Conservation (phyloP, 202 grass and related monocot genomes). For the Sporobolus alterniflorus region DNA sequence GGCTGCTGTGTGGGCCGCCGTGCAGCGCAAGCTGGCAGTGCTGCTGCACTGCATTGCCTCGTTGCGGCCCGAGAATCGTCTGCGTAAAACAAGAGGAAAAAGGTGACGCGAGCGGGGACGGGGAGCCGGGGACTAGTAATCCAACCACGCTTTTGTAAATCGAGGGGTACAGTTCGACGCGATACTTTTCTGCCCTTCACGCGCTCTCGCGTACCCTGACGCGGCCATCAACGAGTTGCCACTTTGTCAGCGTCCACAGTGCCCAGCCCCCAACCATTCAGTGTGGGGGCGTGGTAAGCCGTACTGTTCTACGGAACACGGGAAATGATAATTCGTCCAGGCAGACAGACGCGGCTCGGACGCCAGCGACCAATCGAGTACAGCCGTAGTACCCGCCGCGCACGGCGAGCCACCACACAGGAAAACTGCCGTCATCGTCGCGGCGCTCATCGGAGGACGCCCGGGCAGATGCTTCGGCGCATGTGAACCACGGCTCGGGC, state of each 20-base stretch:
- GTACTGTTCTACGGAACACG: not conserved
- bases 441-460: not conserved
- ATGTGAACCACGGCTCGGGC: slow-evolving; percentile 2
- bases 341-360: not conserved
- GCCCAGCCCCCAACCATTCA: not conserved
- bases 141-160: not conserved
- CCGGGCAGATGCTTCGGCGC: not conserved
- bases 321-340: not conserved
- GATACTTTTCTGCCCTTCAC: not conserved
- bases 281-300: too few species aligned
- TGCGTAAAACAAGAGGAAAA: not conserved
- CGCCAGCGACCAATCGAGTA: not conserved
- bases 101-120: not conserved
- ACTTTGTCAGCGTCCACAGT: not conserved
- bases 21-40: too few species aligned
- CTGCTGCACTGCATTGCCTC: too few species aligned
- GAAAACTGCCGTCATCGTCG: not conserved
- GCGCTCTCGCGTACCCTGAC: not conserved
- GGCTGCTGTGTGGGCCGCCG: too few species aligned
- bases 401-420: not conserved
- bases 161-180: not conserved
- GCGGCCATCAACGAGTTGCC: not conserved
- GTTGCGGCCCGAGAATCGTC: not conserved
- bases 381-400: slow-evolving; percentile 5
- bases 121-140: too few species aligned